Base-by-base conservation (phyloP, 805 yeast species). In the Komagataella phaffii region DNA sequence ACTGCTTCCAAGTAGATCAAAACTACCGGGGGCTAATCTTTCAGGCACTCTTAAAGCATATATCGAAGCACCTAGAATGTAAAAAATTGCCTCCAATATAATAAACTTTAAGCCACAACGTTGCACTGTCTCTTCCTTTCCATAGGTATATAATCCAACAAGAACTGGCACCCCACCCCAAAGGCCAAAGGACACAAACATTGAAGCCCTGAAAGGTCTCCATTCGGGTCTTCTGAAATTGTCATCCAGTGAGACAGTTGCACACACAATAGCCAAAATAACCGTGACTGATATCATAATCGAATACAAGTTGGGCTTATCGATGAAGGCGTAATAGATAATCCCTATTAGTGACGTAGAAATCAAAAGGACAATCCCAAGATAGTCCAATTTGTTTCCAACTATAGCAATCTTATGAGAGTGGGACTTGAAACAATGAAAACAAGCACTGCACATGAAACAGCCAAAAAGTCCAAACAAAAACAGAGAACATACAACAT, bases 41-140 rank as follows among this genome's bases (percentile, higher is more conserved):
- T 89, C 97, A 0, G 97, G 97, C 40, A 85, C 64, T 54, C 96
- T 71, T 21, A 73, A 63, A 0, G 95, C 96, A 63, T 89, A 89
- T 51, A 90, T 64, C 2, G 73, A 71, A 0, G 96, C 96, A 0
- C 97, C 97, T 6, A 69, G 56, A 3, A 88, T 84, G 64, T 89
- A 90, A 47, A 85, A 77, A 2, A 77, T 61, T 0, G 88, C 96
- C 64, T 88, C 96, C 7, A 72, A 56, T 0, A 82, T 56, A 12
- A 89, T 69, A 82, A 85, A 88, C 17, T 62, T 63, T 18, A 86
- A 65, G 21, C 80, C 80, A 7, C 83, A 69, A 49, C 90, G 67
- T 2, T 59, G 58, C 48, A 68, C 64, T 4, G 84, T 75, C 49
- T 71, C 78, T 2, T 61, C 59, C 17, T 61, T 54, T 0, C 93